These are phyloP conservation scores for Lepiota brunneoincarnata DNA, from an alignment of 768 basidiomycete species.

Conservation along the genomic window DNA sequence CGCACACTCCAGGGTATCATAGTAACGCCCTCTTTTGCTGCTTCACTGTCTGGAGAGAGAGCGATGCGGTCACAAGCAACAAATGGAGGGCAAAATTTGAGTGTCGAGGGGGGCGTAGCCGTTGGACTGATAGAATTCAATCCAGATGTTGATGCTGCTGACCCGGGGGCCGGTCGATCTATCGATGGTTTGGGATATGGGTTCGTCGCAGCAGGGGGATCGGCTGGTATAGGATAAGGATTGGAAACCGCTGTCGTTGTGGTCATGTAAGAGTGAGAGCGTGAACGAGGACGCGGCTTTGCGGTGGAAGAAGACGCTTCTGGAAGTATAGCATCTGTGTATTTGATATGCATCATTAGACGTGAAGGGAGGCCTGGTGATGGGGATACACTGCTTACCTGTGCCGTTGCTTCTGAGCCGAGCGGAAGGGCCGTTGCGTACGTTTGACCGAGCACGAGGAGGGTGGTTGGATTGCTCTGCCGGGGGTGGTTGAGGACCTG, in stretches of 20 bases:
- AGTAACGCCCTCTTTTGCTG: constrained; percentile 10
- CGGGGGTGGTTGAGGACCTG: neutral
- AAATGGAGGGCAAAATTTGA: constrained; percentile 11
- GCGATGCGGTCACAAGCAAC: constrained; percentile 10
- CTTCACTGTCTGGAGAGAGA: constrained; percentile 6
- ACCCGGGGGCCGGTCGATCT: neutral
- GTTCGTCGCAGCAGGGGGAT: neutral
- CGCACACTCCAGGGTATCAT: constrained; percentile 13
- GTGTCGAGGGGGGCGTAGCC: constrained; percentile 1
- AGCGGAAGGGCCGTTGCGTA: neutral
- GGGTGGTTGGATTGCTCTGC: constrained; percentile 1
- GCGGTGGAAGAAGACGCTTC: constrained; percentile 7
- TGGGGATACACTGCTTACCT: neutral
- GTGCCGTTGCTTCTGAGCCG: constrained; percentile 6
- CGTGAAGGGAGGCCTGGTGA: neutral
- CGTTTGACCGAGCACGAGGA: constrained; percentile 9
- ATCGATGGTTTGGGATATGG: constrained; percentile 1
- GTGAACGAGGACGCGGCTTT: constrained; percentile 9
- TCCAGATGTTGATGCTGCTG: neutral
- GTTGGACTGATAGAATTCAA: neutral
- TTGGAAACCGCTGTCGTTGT: constrained; percentile 8
- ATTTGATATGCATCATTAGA: constrained; percentile 8
- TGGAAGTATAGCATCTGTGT: constrained; percentile 3
- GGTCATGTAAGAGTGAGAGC: constrained; percentile 7
- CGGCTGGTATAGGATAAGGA: constrained; percentile 5